Conservation (phyloP, 164 flowering plant species). For the Kalanchoe fedtschenkoi region DNA sequence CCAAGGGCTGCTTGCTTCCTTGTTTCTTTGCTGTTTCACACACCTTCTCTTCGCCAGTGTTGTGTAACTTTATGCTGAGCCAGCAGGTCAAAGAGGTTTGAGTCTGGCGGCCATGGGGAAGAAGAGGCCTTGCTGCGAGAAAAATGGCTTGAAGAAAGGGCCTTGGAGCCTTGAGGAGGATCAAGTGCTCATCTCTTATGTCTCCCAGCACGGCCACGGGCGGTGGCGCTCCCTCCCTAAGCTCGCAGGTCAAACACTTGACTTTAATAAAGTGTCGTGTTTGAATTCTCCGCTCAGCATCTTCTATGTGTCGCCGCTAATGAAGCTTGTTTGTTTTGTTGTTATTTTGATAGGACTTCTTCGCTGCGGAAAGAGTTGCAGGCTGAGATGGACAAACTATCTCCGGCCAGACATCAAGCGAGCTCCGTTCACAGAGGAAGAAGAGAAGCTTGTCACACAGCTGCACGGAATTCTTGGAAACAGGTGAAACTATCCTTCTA, state of each 20-base stretch:
- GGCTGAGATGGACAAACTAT: slow-evolving; percentile 92
- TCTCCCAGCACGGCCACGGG: slow-evolving; percentile 5
- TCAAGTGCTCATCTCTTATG: background rate
- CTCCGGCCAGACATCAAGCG: slow-evolving; percentile 91
- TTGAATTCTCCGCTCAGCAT: no score
- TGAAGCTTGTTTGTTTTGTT: no score
- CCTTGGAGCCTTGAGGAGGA: slow-evolving; percentile 8
- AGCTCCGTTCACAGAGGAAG: slow-evolving; percentile 74
- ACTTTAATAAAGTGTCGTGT: background rate
- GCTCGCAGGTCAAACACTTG: slow-evolving; percentile 5
- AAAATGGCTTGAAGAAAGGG: slow-evolving; percentile 9
- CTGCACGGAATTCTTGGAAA: slow-evolving; percentile 88
- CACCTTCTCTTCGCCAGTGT: no score
- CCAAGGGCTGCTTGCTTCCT: no score
- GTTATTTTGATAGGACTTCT: slow-evolving; percentile 45
- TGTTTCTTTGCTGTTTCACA: no score
- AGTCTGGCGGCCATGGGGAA: background rate
- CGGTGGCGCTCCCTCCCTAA: slow-evolving; percentile 9
- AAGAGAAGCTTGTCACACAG: slow-evolving; percentile 76
- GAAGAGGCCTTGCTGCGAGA: slow-evolving; percentile 7
- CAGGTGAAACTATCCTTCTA: no score
- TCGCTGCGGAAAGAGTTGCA: slow-evolving; percentile 95
- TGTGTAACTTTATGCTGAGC: no score
- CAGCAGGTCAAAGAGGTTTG: background rate
- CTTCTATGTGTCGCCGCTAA: no score